Percentiles rank a stretch among this genome's conserved stretches.
phyloP scores from a whole-genome alignment of 2,329 filamentous ascomycete species.

The Aureobasidium melanogenum region DNA sequence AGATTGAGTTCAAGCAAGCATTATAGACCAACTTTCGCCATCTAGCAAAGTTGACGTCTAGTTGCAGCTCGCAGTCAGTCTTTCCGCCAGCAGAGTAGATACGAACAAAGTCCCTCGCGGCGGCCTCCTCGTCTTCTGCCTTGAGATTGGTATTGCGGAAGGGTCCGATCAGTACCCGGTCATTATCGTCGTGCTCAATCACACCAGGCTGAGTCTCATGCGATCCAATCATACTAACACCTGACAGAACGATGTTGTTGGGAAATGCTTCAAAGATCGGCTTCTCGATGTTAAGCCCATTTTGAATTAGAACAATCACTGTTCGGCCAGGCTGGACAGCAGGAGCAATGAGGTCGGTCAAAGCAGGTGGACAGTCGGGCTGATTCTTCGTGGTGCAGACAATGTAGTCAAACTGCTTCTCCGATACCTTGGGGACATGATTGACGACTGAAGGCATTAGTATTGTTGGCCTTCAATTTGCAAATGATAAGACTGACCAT shows the following conservation, averaged over 20 bases:
- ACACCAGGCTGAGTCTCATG: conserved; percentile 37
- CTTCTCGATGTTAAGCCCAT: conserved; percentile 51
- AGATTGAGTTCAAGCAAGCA: conserved; percentile 43
- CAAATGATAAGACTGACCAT: background rate
- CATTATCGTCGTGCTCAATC: conserved; percentile 45
- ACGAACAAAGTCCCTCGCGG: conserved; percentile 34
- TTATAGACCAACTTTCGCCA: conserved; percentile 43
- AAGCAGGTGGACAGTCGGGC: conserved; percentile 40
- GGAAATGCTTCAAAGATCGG: conserved; percentile 44
- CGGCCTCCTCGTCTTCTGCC: conserved; percentile 18
- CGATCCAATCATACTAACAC: conserved; percentile 43
- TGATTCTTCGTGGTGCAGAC: conserved; percentile 49
- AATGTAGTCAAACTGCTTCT: conserved; percentile 43
- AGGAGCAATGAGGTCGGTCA: conserved; percentile 39
- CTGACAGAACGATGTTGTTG: conserved; percentile 40
- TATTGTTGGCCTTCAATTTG: conserved; percentile 1
- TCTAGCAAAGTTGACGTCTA: conserved; percentile 31
- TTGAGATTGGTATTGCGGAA: conserved; percentile 33
- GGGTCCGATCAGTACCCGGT: conserved; percentile 40
- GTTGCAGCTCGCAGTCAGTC: conserved; percentile 31
- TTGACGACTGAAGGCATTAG: conserved; percentile 33
- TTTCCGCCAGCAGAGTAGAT: conserved; percentile 39
- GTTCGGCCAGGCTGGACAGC: conserved; percentile 41
- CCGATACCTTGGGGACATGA: conserved; percentile 37
- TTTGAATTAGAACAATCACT: conserved; percentile 48